Evolutionary conservation across 148 eudicot genomes (phyloP).

Genomic region (Beta vulgaris): DNA sequence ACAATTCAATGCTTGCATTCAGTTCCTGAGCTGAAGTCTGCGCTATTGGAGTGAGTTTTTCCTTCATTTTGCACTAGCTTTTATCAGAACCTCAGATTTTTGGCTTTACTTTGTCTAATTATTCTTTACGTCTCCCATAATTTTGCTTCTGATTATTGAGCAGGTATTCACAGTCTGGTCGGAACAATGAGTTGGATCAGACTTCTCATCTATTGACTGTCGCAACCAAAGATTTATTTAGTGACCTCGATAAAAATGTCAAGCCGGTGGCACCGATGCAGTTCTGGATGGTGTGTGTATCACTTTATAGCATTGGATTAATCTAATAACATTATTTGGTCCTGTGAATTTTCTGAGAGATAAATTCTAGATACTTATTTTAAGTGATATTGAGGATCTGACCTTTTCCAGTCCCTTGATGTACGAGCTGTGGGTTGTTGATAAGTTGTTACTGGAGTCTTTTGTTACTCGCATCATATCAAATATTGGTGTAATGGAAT

Average conservation of each 20-base stretch:
- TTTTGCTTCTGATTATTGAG: constrained; percentile 16
- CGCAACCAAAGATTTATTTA: constrained; percentile 83
- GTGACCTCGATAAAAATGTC: constrained; percentile 83
- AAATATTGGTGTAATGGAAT: background rate
- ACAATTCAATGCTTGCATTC: constrained; percentile 92
- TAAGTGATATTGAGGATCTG: background rate
- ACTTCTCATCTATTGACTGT: constrained; percentile 87
- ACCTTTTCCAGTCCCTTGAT: background rate
- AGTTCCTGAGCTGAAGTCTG: constrained; percentile 96
- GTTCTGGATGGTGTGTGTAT: constrained; percentile 71
- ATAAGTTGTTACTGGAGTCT: constrained; percentile 3
- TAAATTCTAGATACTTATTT: background rate
- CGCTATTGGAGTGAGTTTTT: constrained; percentile 55
- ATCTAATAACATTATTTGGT: background rate
- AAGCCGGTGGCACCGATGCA: constrained; percentile 96
- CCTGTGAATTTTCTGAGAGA: background rate
- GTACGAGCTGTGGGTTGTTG: background rate
- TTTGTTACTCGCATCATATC: background rate
- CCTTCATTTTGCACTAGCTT: background rate
- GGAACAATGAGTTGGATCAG: constrained; percentile 74
- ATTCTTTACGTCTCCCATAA: background rate
- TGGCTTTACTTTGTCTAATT: background rate
- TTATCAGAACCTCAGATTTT: background rate
- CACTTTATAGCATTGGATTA: constrained; percentile 1
- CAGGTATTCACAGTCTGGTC: constrained; percentile 81